Conservation (phyloP, 306 rosid genomes). For the Corylus americana region DNA sequence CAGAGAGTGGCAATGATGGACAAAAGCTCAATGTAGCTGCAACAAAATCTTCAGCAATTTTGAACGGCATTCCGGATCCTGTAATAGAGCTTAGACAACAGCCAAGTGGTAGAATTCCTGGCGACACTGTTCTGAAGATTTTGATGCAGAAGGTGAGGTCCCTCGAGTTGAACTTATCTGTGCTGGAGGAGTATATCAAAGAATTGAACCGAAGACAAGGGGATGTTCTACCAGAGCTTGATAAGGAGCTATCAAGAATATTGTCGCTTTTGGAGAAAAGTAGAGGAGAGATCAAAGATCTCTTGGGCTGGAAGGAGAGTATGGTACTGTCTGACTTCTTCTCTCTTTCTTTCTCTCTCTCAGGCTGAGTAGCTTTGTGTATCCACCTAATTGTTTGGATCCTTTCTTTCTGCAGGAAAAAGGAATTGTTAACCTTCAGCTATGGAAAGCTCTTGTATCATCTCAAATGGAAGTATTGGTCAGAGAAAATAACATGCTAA, state of each 20-base stretch:
- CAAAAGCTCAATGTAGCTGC: slow-evolving; percentile 37
- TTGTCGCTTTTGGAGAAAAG: slow-evolving; percentile 58
- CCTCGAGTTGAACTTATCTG: slow-evolving; percentile 68
- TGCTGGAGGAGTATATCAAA: slow-evolving; percentile 64
- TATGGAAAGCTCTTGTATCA: slow-evolving; percentile 65
- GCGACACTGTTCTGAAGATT: slow-evolving; percentile 88
- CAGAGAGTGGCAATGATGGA: slow-evolving; percentile 35
- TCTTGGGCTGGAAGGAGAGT: slow-evolving; percentile 50
- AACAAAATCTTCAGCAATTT: slow-evolving; percentile 30
- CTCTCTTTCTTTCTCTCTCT: not conserved
- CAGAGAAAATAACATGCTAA: slow-evolving; percentile 57
- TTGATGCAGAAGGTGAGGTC: slow-evolving; percentile 89
- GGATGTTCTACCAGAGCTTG: slow-evolving; percentile 52
- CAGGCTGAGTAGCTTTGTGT: slow-evolving; percentile 8
- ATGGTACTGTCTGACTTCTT: slow-evolving; percentile 35
- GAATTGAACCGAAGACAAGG: slow-evolving; percentile 63
- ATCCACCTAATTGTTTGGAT: slow-evolving; percentile 14
- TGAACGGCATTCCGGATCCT: slow-evolving; percentile 60
- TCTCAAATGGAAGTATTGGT: slow-evolving; percentile 59
- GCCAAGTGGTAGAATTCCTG: slow-evolving; percentile 71
- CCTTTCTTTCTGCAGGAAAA: slow-evolving; percentile 52
- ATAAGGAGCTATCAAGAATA: slow-evolving; percentile 55
- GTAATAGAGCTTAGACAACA: slow-evolving; percentile 65
- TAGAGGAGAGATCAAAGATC: slow-evolving; percentile 55
- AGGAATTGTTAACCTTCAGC: slow-evolving; percentile 50